Evolutionary conservation across 495 filamentous ascomycete species (phyloP), one percentile per base, ranked within the genome.

Genomic region (Aspergillus asperescens): DNA sequence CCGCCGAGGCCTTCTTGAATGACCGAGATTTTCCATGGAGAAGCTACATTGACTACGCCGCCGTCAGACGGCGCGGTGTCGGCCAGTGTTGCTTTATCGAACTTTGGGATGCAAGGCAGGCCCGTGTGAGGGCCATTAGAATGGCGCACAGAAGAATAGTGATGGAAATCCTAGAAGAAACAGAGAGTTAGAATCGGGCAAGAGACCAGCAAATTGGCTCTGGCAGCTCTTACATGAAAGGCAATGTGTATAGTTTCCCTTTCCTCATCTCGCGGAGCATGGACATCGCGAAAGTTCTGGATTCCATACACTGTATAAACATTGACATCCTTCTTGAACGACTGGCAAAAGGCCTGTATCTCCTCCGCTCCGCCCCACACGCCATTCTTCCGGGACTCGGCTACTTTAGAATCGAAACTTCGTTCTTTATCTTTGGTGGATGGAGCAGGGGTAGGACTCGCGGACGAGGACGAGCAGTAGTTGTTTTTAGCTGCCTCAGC

Each of bases 361-460:
- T 88, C 83, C 67, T 88, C 75, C 16, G 87, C 86, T 59, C 87
- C 85, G 4, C 84, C 87, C 66, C 81, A 90, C 22, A 80, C 80
- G 23, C 83, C 82, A 12, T 77, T 73, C 51, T 78, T 74, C 4
- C 81, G 75, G 68, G 88, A 87, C 37, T 70, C 65, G 39, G 74
- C 65, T 19, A 90, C 69, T 64, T 85, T 81, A 10, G 68, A 69
- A 52, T 86, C 73, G 60, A 85, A 90, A 2, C 74, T 79, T 13
- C 71, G 72, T 50, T 87, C 80, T 54, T 83, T 78, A 35, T 87
- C 81, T 35, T 71, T 75, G 29, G 69, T 64, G 10, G 78, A 78
- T 1, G 81, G 75, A 19, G 53, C 49, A n/a, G 63, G 56, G 9
- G 70, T 67, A 5, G 72, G 59, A 6, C 65, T 62, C 4, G 70